These are phyloP conservation scores for Moricandia arvensis DNA, from an alignment of 345 rosid genomes.

Conservation along the genomic window DNA sequence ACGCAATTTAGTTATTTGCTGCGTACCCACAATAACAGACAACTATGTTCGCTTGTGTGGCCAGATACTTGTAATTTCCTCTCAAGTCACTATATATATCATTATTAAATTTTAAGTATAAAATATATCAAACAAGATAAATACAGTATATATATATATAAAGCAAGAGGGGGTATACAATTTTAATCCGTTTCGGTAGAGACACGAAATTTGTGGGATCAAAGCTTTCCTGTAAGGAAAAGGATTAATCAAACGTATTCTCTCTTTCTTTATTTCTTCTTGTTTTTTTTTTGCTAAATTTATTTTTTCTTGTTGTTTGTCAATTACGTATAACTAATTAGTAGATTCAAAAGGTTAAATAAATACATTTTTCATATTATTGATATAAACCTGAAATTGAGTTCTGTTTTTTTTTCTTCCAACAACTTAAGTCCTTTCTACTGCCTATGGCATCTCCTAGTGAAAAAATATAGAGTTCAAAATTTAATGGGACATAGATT, in stretches of 20 bases:
- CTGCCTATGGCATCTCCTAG: no score
- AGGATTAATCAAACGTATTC: conserved; percentile 10
- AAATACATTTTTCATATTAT: not conserved
- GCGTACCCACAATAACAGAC: conserved; percentile 22
- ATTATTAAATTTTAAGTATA: not conserved
- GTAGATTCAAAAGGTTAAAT: not conserved
- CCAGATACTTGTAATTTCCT: conserved; percentile 13
- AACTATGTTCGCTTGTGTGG: conserved; percentile 14
- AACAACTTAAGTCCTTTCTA: no score
- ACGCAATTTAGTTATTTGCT: conserved; percentile 27
- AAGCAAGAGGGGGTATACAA: conserved; percentile 17
- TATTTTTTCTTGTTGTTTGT: not conserved
- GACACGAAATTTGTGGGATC: conserved; percentile 37
- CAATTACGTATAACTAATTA: not conserved
- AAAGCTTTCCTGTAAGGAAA: conserved; percentile 14
- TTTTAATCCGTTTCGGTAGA: conserved; percentile 32
- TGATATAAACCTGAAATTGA: not conserved
- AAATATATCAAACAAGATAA: not conserved
- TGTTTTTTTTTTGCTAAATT: no score
- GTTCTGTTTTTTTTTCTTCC: no score
- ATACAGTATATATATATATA: not conserved
- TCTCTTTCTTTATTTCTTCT: no score
- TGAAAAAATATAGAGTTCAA: no score
- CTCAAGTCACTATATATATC: not conserved
- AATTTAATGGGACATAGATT: no score